These are phyloP conservation scores for Cajanus cajan DNA, from an alignment of 306 rosid genomes.

Conservation along the genomic window DNA sequence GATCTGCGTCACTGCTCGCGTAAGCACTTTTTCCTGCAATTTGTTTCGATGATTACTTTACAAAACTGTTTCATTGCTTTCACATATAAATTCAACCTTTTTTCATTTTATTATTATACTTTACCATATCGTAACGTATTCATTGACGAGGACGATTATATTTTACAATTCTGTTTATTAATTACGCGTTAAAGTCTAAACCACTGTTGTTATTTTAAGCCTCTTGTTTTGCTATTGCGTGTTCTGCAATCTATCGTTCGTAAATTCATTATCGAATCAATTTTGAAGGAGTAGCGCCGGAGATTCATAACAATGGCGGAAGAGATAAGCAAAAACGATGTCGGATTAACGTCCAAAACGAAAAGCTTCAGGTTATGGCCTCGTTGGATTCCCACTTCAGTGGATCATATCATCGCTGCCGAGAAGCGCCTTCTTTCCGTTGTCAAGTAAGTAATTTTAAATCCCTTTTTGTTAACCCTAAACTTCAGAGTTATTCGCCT, in stretches of 20 bases:
- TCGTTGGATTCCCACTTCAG: conserved; percentile 94
- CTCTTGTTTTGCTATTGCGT: conserved; percentile 8
- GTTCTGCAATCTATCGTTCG: conserved; percentile 7
- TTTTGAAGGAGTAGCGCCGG: neutral
- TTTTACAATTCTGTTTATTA: neutral
- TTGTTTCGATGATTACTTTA: neutral
- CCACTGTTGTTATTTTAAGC: neutral
- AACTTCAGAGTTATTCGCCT: neutral
- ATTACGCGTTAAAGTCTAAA: neutral
- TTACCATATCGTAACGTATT: neutral
- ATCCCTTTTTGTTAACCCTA: conserved; percentile 38
- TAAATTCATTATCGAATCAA: neutral
- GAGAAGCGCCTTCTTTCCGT: conserved; percentile 92
- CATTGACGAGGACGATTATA: neutral
- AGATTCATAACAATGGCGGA: conserved; percentile 58
- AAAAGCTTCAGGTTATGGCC: conserved; percentile 67
- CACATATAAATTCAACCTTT: neutral
- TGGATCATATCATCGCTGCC: conserved; percentile 71
- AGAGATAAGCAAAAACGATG: conserved; percentile 43
- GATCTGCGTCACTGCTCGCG: conserved; percentile 37
- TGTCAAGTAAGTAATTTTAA: conserved; percentile 55
- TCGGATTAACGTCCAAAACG: conserved; percentile 38
- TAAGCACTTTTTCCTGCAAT: neutral
- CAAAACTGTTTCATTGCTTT: neutral
- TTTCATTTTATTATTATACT: neutral